Conservation (phyloP, 2,329 filamentous ascomycete species). For the Phyllosticta citribraziliensis region DNA sequence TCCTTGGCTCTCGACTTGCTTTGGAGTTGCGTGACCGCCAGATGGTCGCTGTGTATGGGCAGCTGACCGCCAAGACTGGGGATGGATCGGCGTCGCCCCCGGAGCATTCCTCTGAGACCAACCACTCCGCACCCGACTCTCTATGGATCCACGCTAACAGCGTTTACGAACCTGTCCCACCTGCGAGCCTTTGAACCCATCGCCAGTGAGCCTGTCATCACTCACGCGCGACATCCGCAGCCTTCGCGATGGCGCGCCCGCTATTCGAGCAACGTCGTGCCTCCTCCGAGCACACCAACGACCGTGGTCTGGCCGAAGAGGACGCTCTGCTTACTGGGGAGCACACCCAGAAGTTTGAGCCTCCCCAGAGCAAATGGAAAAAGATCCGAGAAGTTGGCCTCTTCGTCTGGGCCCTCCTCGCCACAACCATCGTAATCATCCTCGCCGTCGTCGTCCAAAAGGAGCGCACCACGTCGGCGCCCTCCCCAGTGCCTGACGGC, state of each 20-base stretch:
- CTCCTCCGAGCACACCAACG: conserved; percentile 47
- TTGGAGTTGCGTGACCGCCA: background rate
- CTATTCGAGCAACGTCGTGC: conserved; percentile 43
- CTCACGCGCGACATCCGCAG: background rate
- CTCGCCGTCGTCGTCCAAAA: conserved; percentile 74
- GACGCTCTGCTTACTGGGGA: conserved; percentile 53
- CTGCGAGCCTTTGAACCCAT: background rate
- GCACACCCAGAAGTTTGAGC: conserved; percentile 16
- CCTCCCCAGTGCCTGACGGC: conserved; percentile 34
- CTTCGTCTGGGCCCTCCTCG: conserved; percentile 73
- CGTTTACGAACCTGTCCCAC: background rate
- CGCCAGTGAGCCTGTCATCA: background rate
- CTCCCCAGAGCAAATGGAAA: conserved; percentile 32
- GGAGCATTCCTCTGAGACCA: background rate
- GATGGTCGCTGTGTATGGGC: background rate
- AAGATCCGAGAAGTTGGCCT: conserved; percentile 65
- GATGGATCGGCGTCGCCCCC: conserved; percentile 5
- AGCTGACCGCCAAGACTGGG: conserved; percentile 6
- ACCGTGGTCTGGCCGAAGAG: conserved; percentile 50
- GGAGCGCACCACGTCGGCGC: conserved; percentile 33
- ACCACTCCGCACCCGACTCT: background rate
- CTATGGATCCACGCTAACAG: background rate
- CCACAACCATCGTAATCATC: conserved; percentile 68
- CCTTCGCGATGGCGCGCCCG: conserved; percentile 31
- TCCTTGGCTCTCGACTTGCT: background rate